phyloP scores from a whole-genome alignment of 1,284 basidiomycete species.

The Hemileia vastatrix region DNA sequence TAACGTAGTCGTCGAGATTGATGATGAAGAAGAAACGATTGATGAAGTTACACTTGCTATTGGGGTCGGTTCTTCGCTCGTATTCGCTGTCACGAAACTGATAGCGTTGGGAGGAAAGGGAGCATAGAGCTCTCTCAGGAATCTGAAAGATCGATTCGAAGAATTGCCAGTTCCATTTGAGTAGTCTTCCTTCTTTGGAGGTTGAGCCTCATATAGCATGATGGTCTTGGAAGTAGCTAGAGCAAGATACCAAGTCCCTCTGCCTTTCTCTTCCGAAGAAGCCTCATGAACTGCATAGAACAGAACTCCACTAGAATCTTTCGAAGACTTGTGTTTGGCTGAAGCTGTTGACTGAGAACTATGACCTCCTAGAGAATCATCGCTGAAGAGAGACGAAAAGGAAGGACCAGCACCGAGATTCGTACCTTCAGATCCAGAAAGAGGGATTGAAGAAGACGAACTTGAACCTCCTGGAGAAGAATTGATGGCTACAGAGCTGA shows the following conservation, averaged over 20 bases:
- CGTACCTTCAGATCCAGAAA: background rate
- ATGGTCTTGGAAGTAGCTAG: slow-evolving; percentile 30
- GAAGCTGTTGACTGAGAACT: slow-evolving; percentile 27
- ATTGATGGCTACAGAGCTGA: slow-evolving; percentile 28
- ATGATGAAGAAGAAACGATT: slow-evolving; percentile 1
- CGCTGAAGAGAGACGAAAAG: slow-evolving; percentile 27
- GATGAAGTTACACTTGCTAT: slow-evolving; percentile 8
- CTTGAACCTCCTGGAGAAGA: slow-evolving; percentile 2
- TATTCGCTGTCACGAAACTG: slow-evolving; percentile 21
- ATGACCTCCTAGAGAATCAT: slow-evolving; percentile 22
- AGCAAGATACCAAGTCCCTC: slow-evolving; percentile 35
- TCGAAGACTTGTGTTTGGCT: slow-evolving; percentile 8
- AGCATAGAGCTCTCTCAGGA: slow-evolving; percentile 32
- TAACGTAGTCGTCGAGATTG: background rate
- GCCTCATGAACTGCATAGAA: slow-evolving; percentile 35
- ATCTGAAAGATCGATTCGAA: slow-evolving; percentile 29
- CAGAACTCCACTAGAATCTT: slow-evolving; percentile 26
- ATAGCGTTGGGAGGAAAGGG: slow-evolving; percentile 30
- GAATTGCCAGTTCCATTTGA: background rate
- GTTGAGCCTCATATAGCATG: slow-evolving; percentile 31
- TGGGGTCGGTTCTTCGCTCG: background rate
- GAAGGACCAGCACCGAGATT: slow-evolving; percentile 20
- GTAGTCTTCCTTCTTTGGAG: slow-evolving; percentile 13
- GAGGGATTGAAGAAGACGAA: slow-evolving; percentile 11
- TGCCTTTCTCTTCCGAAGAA: slow-evolving; percentile 26